A percentile compares a stretch with the other conserved stretches of the same genome.
Evolutionary conservation across 306 rosid species (phyloP).

Genomic region (Acacia confusa): DNA sequence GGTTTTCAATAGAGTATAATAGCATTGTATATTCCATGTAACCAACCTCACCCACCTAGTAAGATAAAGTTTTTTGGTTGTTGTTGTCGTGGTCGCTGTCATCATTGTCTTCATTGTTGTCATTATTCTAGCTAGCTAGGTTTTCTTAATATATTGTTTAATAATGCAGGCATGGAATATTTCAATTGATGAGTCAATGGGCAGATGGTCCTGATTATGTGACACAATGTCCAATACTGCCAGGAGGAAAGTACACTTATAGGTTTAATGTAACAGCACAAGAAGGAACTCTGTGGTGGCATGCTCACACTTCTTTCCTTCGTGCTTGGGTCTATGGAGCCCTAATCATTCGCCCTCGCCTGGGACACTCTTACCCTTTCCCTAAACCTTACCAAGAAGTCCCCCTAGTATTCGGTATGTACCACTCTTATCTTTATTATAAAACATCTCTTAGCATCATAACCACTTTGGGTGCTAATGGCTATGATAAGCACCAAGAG

Average conservation of each 20-base stretch:
- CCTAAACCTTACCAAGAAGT: conserved; percentile 35
- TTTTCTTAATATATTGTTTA: background rate
- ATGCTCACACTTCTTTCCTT: conserved; percentile 50
- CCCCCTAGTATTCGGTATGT: conserved; percentile 50
- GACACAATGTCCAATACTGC: conserved; percentile 53
- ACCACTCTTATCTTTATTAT: no score
- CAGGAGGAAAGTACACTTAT: conserved; percentile 38
- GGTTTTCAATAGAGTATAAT: no score
- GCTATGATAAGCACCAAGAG: no score
- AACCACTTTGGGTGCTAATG: no score
- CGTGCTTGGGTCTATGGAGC: conserved; percentile 67
- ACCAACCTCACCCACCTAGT: fast-evolving
- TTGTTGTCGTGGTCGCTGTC: no score
- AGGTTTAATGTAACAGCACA: conserved; percentile 49
- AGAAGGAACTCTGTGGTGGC: conserved; percentile 72
- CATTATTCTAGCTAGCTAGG: no score
- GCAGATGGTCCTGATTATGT: conserved; percentile 56
- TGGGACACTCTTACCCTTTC: conserved; percentile 29
- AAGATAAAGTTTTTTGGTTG: no score
- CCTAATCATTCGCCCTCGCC: conserved; percentile 45
- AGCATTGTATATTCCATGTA: fast-evolving
- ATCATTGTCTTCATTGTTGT: no score
- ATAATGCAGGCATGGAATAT: conserved; percentile 54
- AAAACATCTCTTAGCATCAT: no score
- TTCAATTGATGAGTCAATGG: conserved; percentile 52